These are phyloP conservation scores for Aureobasidium sp. DNA, from an alignment of 2,329 filamentous ascomycete species.

Conservation along the genomic window DNA sequence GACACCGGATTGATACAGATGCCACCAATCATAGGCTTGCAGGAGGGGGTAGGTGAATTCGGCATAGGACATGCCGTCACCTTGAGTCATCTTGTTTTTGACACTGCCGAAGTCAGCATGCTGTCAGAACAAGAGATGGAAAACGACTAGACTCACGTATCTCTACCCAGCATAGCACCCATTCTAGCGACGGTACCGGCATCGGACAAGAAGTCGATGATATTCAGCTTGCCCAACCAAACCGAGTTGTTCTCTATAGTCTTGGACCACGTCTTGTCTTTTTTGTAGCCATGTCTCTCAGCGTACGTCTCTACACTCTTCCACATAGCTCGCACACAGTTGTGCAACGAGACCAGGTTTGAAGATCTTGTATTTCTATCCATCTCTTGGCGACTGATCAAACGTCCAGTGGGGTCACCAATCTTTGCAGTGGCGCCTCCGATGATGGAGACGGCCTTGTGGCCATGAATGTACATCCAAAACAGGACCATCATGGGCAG, in stretches of 20 bases:
- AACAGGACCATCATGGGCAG: conserved; percentile 75
- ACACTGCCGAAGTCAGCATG: conserved; percentile 42
- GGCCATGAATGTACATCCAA: conserved; percentile 73
- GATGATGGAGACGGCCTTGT: conserved; percentile 56
- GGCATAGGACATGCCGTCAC: conserved; percentile 86
- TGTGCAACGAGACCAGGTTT: conserved; percentile 60
- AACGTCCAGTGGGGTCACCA: conserved; percentile 67
- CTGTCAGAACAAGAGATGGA: conserved; percentile 17
- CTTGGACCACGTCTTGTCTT: conserved; percentile 56
- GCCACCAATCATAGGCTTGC: conserved; percentile 96
- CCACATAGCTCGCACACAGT: conserved; percentile 66
- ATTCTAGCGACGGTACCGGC: conserved; percentile 67
- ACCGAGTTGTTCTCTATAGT: conserved; percentile 59
- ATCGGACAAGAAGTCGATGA: conserved; percentile 66
- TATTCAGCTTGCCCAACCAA: conserved; percentile 66
- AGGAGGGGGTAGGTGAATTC: conserved; percentile 91
- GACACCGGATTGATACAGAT: conserved; percentile 62
- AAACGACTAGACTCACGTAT: conserved; percentile 57
- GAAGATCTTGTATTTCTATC: conserved; percentile 45
- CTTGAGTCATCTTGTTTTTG: conserved; percentile 71
- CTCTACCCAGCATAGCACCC: conserved; percentile 77
- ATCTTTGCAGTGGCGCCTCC: conserved; percentile 69
- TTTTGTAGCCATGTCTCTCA: conserved; percentile 53
- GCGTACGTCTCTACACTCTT: conserved; percentile 60
- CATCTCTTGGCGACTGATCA: conserved; percentile 51